These are phyloP conservation scores for Hyparrhenia diplandra DNA, from an alignment of 176 grass and related monocot genomes.

Conservation along the genomic window DNA sequence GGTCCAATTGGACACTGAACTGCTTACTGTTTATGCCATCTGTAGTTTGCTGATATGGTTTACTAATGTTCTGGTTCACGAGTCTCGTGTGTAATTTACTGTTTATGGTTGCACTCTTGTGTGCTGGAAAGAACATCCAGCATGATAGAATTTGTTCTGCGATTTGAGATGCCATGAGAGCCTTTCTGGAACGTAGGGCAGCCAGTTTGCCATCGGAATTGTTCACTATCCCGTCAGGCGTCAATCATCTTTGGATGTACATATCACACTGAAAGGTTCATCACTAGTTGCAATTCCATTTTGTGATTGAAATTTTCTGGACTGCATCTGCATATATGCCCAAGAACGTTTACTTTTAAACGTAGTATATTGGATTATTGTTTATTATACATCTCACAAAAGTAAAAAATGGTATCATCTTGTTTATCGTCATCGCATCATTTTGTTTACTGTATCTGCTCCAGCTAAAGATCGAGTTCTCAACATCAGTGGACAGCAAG, in stretches of 20 bases:
- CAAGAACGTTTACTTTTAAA: background rate
- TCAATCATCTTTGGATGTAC: background rate
- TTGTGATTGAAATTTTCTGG: background rate
- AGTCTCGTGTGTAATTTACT: no score
- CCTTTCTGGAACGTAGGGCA: background rate
- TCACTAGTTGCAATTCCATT: background rate
- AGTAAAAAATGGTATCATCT: background rate
- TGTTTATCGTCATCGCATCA: background rate
- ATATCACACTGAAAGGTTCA: background rate
- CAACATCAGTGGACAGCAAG: background rate
- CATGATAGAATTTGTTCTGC: background rate
- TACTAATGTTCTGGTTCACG: background rate
- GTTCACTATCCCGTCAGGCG: background rate
- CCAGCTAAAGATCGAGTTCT: background rate
- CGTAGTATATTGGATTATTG: background rate
- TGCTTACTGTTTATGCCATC: background rate
- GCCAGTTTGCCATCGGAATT: background rate
- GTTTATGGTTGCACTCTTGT: no score
- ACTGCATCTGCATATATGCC: background rate
- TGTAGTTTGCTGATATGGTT: background rate
- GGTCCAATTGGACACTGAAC: background rate
- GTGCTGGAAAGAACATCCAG: no score
- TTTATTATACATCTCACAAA: background rate
- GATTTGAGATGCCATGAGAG: background rate
- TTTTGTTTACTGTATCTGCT: background rate